Evolutionary conservation across 129 eudicot species (phyloP).

Genomic region (Flaveria sonorensis): DNA sequence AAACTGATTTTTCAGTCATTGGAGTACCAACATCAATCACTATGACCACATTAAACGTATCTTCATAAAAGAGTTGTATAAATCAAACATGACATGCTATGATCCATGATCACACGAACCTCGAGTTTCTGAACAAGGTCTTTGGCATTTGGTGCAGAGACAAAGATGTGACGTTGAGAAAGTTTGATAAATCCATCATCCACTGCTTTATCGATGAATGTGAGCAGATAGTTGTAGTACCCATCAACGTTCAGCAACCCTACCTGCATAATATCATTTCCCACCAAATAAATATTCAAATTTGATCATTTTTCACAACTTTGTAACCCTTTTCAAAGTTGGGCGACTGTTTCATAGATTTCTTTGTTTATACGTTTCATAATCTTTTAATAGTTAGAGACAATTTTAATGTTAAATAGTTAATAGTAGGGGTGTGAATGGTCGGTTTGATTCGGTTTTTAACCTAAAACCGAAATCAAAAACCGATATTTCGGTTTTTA

Average conservation of each 20-base stretch:
- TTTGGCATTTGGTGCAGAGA: slow-evolving; percentile 81
- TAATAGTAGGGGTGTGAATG: too few relatives aligned
- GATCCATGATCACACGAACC: slow-evolving; percentile 39
- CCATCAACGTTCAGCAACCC: slow-evolving; percentile 87
- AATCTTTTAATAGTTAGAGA: too few relatives aligned
- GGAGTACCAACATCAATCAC: neutral
- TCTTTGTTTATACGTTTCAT: too few relatives aligned
- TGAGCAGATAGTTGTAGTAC: slow-evolving; percentile 64
- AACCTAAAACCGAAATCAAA: too few relatives aligned
- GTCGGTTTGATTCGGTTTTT: too few relatives aligned
- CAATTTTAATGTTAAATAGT: too few relatives aligned
- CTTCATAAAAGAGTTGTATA: neutral
- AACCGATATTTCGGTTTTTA: too few relatives aligned
- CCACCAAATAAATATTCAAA: neutral
- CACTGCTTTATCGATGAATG: slow-evolving; percentile 86
- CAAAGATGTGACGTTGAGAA: slow-evolving; percentile 78
- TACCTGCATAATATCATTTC: slow-evolving; percentile 47
- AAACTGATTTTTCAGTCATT: too few relatives aligned
- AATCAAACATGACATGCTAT: slow-evolving; percentile 19
- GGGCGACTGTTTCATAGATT: too few relatives aligned
- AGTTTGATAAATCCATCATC: slow-evolving; percentile 93
- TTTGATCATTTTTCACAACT: too few relatives aligned
- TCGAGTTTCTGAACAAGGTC: slow-evolving; percentile 82
- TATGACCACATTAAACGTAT: neutral
- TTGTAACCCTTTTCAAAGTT: neutral